Conservation (phyloP, 2,329 filamentous ascomycete genomes). For the Clonostachys solani region DNA sequence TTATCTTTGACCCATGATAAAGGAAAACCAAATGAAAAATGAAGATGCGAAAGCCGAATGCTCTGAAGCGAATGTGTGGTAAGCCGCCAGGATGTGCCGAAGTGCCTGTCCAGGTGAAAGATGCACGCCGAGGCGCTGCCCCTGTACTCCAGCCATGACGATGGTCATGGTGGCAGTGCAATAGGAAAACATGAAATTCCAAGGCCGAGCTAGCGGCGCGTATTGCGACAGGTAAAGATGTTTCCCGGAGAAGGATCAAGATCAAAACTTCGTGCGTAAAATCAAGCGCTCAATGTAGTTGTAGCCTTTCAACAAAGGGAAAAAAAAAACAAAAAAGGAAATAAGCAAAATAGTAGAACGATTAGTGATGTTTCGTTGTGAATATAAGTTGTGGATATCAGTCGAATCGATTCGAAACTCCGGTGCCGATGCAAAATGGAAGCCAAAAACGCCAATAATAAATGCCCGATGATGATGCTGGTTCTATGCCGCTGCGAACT, state of each 20-base stretch:
- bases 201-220: constrained; percentile 45
- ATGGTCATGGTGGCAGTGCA: constrained; percentile 34
- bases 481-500: constrained; percentile 31
- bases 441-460: constrained; percentile 31
- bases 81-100: constrained; percentile 39
- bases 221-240: constrained; percentile 18
- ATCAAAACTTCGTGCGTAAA: constrained; percentile 22
- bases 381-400: constrained; percentile 23
- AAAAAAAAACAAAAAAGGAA: constrained; percentile 24
- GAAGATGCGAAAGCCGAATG: constrained; percentile 4
- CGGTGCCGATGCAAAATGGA: constrained; percentile 31
- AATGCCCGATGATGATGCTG: constrained; percentile 21
- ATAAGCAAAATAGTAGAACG: constrained; percentile 14
- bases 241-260: constrained; percentile 31
- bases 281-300: constrained; percentile 39
- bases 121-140: too few species aligned
- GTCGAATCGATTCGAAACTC: constrained; percentile 28
- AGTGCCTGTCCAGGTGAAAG: constrained; percentile 41
- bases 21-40: constrained; percentile 5
- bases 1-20: constrained; percentile 36
- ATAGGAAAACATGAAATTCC: constrained; percentile 31
- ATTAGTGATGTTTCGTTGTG: constrained; percentile 17
- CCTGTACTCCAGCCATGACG: too few species aligned
- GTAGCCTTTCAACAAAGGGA: constrained; percentile 30
- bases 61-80: constrained; percentile 16